phyloP scores from a whole-genome alignment of 2,329 filamentous ascomycete genomes.

The Bimuria novae-zelandiae region DNA sequence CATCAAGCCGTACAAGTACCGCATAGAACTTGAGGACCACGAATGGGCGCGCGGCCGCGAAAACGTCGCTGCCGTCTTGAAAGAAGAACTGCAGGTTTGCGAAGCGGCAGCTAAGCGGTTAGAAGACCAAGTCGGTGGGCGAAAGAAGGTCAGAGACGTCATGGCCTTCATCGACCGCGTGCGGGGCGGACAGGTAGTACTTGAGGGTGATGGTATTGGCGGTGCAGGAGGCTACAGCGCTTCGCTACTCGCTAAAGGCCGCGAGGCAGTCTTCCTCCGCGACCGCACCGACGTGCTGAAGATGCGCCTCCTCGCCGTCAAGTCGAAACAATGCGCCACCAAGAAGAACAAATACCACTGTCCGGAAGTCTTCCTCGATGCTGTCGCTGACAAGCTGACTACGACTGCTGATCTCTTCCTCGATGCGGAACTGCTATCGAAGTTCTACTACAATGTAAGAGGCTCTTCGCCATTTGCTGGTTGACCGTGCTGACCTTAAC shows the following conservation, averaged over 20 bases:
- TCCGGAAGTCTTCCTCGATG: constrained; percentile 96
- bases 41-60: constrained; percentile 89
- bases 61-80: constrained; percentile 79
- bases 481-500: no score
- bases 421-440: constrained; percentile 93
- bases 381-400: constrained; percentile 91
- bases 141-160: constrained; percentile 85
- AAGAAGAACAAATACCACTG: constrained; percentile 94
- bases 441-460: constrained; percentile 85
- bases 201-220: constrained; percentile 81
- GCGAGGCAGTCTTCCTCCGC: constrained; percentile 90
- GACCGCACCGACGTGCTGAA: constrained; percentile 89
- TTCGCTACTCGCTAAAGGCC: constrained; percentile 79
- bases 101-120: constrained; percentile 76
- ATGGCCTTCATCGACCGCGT: constrained; percentile 90
- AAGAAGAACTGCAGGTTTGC: constrained; percentile 83
- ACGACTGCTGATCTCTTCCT: constrained; percentile 95
- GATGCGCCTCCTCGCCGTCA: constrained; percentile 85
- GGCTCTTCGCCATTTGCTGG: not conserved
- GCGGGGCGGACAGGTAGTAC: constrained; percentile 78
- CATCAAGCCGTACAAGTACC: constrained; percentile 98
- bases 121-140: constrained; percentile 78
- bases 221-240: constrained; percentile 94
- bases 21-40: constrained; percentile 88
- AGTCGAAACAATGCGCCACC: constrained; percentile 84